Percentiles rank a stretch among this genome's conserved stretches.
phyloP scores from a whole-genome alignment of 2,329 filamentous ascomycete species.

The Dryadomyces quercivorus region DNA sequence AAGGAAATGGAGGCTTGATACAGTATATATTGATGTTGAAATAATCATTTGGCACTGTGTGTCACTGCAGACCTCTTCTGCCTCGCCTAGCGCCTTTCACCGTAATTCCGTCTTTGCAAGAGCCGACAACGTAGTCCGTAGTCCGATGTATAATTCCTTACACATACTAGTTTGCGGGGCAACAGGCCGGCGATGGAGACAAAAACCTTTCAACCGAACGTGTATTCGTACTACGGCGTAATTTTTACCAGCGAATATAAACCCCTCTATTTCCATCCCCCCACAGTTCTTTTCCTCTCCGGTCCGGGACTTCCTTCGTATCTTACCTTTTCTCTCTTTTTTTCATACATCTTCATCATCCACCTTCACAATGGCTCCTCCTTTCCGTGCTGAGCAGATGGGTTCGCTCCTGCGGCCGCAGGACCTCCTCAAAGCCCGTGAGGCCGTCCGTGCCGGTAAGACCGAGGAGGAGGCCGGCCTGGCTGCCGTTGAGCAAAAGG shows the following conservation, averaged over 20 bases:
- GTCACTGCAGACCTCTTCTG: too few species aligned
- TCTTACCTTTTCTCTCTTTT: neutral
- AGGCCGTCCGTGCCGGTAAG: conserved; percentile 42
- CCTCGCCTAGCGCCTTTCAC: too few species aligned
- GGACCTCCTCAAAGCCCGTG: conserved; percentile 34
- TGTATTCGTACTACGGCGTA: neutral
- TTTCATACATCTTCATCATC: neutral
- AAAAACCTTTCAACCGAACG: neutral
- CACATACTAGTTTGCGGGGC: neutral
- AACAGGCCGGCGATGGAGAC: neutral
- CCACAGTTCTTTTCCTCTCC: neutral
- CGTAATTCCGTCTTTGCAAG: too few species aligned
- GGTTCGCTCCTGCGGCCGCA: conserved; percentile 23
- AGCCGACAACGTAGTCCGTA: too few species aligned
- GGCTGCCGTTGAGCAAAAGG: conserved; percentile 47
- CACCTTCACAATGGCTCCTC: conserved; percentile 17
- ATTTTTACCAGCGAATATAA: too few species aligned
- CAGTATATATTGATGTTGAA: neutral
- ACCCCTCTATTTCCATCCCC: too few species aligned
- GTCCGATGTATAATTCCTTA: too few species aligned
- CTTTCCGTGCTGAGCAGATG: conserved; percentile 23
- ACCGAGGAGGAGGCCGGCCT: conserved; percentile 42
- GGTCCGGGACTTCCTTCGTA: too few species aligned
- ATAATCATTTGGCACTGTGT: too few species aligned
- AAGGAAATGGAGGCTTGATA: neutral